Base-by-base conservation (phyloP, 1,284 basidiomycete genomes). In the Xerocomus amazonicus region DNA sequence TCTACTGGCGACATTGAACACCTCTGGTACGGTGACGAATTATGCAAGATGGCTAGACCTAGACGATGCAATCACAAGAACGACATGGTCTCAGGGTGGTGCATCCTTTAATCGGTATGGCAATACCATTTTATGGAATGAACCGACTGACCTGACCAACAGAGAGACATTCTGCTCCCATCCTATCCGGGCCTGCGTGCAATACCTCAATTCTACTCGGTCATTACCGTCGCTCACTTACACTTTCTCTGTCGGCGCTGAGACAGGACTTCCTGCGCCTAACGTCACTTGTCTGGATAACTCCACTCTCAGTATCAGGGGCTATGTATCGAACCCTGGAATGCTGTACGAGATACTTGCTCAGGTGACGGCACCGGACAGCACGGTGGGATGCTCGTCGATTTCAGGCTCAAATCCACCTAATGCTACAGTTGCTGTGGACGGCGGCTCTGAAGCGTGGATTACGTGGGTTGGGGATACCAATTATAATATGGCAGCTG, bases 151-250 rank as follows among this genome's bases (percentile, higher is more conserved):
- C 27, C 32, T 17, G 17, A 4, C 29, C 29, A 14, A 44, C 41
- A 87, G 87, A 6, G 79, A 83, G 50, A 76, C 81, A 1, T 85
- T 88, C 56, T 89, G 86, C 59, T 86, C 85, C 4, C 70, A 86
- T 59, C 81, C 84, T 1, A 71, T 73, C 1, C 70, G 74, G 56
- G 75, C 82, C 35, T 87, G 84, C 56, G 65, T 77, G 3, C 79
- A 85, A 58, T 79, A 81, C 57, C 59, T 78, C 37, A 73, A 71
- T 43, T 67, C 71, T 29, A 71, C 61, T 23, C 34, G 36, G 4
- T 44, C 48, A 26, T 60, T 76, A 40, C 78, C 75, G 2, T 38
- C 57, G 32, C 60, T 78, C 16, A 73, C 77, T 4, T 84, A 79
- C 47, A 72, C 78, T 1, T 84, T 83, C 62, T 76, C 79, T 26